Percentiles rank a stretch among this genome's conserved stretches.
Evolutionary conservation across 768 basidiomycete species (phyloP).

Genomic region (Agaricus subrufescens): DNA sequence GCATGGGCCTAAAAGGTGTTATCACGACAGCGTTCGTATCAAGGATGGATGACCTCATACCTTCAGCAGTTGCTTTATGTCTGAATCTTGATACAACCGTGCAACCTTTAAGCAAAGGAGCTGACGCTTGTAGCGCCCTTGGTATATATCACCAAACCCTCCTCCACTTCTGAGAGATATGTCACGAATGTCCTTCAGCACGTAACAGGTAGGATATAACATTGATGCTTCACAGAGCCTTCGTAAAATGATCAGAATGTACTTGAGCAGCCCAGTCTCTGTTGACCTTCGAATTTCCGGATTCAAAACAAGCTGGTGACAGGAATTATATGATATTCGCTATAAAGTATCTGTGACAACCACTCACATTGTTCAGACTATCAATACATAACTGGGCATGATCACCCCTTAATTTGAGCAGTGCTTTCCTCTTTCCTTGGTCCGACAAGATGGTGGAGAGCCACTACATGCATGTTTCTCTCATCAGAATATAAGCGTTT

Average conservation of each 20-base stretch:
- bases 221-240: slow-evolving; percentile 19
- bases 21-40: slow-evolving; percentile 17
- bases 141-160: slow-evolving; percentile 24
- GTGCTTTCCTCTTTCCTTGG: too few relatives aligned
- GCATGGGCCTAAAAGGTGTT: background rate
- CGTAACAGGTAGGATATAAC: slow-evolving; percentile 22
- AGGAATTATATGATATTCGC: too few relatives aligned
- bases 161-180: slow-evolving; percentile 15
- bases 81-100: slow-evolving; percentile 10
- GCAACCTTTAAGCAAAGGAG: slow-evolving; percentile 20
- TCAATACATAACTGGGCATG: too few relatives aligned
- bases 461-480: too few relatives aligned
- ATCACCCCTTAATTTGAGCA: too few relatives aligned
- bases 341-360: too few relatives aligned
- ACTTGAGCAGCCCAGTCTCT: slow-evolving; percentile 20
- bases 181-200: slow-evolving; percentile 12
- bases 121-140: slow-evolving; percentile 13
- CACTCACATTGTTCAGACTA: too few relatives aligned
- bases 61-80: slow-evolving; percentile 15
- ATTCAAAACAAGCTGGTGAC: too few relatives aligned
- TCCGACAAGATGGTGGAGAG: too few relatives aligned
- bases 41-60: slow-evolving; percentile 11
- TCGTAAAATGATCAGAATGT: background rate
- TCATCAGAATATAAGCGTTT: too few relatives aligned
- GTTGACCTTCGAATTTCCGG: too few relatives aligned